phyloP scores from a whole-genome alignment of 306 rosid species.

The Delonix regia region DNA sequence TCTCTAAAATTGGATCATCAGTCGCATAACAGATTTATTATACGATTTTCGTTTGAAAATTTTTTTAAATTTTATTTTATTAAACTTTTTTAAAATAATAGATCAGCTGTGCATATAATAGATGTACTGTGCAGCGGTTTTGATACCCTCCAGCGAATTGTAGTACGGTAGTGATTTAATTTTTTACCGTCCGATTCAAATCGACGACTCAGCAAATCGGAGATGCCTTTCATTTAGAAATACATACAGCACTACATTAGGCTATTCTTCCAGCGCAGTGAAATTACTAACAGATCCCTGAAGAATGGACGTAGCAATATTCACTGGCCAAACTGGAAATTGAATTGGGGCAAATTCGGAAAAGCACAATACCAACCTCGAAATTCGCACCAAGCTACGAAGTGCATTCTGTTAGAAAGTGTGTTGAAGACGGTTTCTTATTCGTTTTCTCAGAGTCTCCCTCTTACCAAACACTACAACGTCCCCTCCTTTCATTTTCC shows the following conservation, averaged over 20 bases:
- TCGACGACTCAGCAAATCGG: background rate
- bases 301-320: background rate
- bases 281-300: background rate
- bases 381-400: background rate
- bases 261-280: background rate
- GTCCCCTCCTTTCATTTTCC: slow-evolving; percentile 24
- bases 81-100: no score
- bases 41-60: no score
- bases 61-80: no score
- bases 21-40: no score
- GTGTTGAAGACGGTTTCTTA: slow-evolving; percentile 23
- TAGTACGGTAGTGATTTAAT: background rate
- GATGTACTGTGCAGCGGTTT: no score
- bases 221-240: background rate
- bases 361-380: background rate
- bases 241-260: no score
- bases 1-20: no score
- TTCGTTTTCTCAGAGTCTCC: slow-evolving; percentile 14
- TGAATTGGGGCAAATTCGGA: background rate
- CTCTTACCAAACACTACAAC: slow-evolving; percentile 34
- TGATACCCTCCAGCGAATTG: background rate
- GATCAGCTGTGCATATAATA: no score
- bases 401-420: slow-evolving; percentile 34
- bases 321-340: background rate
- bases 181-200: background rate